phyloP scores from a whole-genome alignment of 208 protist species.

The Trichomonas vaginalis region DNA sequence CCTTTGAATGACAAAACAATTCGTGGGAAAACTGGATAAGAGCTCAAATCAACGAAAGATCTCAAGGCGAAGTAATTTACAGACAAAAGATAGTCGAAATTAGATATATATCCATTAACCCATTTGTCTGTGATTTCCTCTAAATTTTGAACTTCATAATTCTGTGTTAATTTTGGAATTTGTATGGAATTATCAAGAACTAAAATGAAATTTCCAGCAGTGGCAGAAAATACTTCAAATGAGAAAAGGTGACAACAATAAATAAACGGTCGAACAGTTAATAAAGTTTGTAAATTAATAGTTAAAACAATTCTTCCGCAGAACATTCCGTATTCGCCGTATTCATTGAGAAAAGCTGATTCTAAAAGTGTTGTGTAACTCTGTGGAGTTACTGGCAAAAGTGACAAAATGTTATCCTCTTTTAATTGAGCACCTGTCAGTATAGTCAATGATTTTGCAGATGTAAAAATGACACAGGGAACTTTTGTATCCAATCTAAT shows the following conservation, averaged over 20 bases:
- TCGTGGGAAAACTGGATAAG: neutral
- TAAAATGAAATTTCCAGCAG: neutral
- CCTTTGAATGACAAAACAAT: neutral
- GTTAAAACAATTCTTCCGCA: neutral
- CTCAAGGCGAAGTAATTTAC: neutral
- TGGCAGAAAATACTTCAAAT: neutral
- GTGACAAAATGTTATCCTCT: neutral
- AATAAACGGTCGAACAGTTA: neutral
- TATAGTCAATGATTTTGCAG: neutral
- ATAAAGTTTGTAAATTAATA: neutral
- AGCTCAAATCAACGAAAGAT: neutral
- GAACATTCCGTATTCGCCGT: neutral
- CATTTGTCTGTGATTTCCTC: neutral
- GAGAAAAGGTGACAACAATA: neutral
- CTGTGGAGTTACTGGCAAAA: neutral
- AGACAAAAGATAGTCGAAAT: neutral
- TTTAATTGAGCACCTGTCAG: neutral
- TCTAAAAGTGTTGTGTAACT: neutral
- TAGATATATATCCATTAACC: neutral
- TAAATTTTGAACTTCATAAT: neutral
- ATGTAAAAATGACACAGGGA: neutral
- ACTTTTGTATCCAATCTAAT: neutral
- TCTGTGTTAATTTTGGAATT: neutral
- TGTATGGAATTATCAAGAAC: neutral
- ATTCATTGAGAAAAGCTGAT: neutral